Evolutionary conservation across 2,329 filamentous ascomycete species (phyloP), one percentile per base, ranked within the genome.

Genomic region (Cadophora gregata): DNA sequence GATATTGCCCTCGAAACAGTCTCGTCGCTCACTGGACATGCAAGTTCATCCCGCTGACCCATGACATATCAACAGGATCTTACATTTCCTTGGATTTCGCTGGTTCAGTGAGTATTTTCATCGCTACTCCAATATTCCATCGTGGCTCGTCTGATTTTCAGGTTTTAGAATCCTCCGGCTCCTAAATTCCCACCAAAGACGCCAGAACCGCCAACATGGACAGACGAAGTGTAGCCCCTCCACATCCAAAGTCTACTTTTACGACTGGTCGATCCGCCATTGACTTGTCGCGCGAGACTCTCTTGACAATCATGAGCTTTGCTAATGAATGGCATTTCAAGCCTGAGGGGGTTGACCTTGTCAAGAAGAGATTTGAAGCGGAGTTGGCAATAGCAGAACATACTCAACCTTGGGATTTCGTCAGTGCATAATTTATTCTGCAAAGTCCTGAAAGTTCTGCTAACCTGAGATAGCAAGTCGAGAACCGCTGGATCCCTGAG

Each of bases 291-390:
- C 47, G 47, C 12, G 2, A 29, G 16, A 33, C 24, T 5, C 9
- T 38, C 10, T n/a, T 62, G 3, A 38, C 59, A 27, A 38, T 38
- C 29, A 16, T 59, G 45, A 55, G 36, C 16, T 70, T 73, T 66
- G 67, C 66, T 5, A 65, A 56, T n/a, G 68, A 72, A 59, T 73
- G 69, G 69, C 62, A 69, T 42, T 74, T 73, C 50, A 69, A 69
- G 14, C 70, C 69, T n/a, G 64, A 68, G 3, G 73, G 70, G 25
- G 63, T 75, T 4, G 55, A 61, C 24, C 45, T 63, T 12, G 69
- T 74, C 27, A 64, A 65, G 59, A 66, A 65, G 33, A 68, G 66
- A 61, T 73, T 73, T 48, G 59, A 67, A 25, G n/a, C 24, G 3
- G 59, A 67, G 27, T 31, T 72, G 36, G 21, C n/a, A 4, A 53